These are phyloP conservation scores for Microbotryum intermedium DNA, from an alignment of 1,284 basidiomycete genomes.

Conservation along the genomic window DNA sequence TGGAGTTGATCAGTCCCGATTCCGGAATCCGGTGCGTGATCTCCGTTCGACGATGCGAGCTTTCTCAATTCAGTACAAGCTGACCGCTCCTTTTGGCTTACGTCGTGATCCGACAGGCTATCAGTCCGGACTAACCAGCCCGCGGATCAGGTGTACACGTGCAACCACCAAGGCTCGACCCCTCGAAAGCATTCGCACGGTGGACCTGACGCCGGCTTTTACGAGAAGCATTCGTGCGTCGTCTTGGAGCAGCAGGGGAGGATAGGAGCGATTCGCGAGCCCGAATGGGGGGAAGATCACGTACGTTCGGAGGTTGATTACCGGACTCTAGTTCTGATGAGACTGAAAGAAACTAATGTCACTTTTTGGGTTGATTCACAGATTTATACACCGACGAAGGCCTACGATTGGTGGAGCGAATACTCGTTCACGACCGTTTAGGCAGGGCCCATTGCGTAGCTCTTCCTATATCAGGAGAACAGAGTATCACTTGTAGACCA, in stretches of 20 bases:
- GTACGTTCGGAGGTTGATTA: constrained; percentile 38
- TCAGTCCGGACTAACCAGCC: constrained; percentile 48
- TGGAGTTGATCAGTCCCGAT: constrained; percentile 45
- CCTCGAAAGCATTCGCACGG: constrained; percentile 45
- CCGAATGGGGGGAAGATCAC: constrained; percentile 44
- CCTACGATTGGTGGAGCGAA: constrained; percentile 15
- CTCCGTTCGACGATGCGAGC: too few species aligned
- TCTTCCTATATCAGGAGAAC: background rate
- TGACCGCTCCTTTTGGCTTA: background rate
- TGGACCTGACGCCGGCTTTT: constrained; percentile 40
- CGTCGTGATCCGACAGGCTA: constrained; percentile 41
- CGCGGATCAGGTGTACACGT: constrained; percentile 46
- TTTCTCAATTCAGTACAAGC: background rate
- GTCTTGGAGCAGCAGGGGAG: constrained; percentile 48
- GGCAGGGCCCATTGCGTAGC: background rate
- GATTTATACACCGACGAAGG: constrained; percentile 3
- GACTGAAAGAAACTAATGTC: too few species aligned
- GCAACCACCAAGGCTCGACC: constrained; percentile 44
- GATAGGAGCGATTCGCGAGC: constrained; percentile 49
- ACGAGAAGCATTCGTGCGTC: constrained; percentile 45
- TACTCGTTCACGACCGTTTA: constrained; percentile 8
- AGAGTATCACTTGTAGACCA: too few species aligned
- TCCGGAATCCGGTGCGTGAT: constrained; percentile 46
- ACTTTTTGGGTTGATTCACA: background rate
- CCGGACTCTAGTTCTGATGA: background rate